Conservation (phyloP, 345 rosid species). For the Isatis tinctoria region DNA sequence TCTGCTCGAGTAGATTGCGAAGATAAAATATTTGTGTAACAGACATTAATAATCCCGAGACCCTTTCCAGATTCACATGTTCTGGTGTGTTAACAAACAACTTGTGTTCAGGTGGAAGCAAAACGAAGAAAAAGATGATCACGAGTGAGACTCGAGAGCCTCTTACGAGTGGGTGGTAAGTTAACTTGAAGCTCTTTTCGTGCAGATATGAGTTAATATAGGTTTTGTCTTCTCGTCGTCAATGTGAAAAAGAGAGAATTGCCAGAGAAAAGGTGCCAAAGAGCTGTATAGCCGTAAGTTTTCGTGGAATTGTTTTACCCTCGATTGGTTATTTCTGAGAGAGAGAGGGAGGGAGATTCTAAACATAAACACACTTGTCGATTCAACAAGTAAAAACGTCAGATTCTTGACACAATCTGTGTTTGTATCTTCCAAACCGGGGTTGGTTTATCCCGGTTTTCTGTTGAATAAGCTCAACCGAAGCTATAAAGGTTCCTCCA, state of each 20-base stretch:
- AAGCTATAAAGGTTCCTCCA: not conserved
- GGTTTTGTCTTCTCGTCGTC: not conserved
- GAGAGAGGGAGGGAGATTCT: not conserved
- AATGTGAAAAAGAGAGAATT: slow-evolving; percentile 11
- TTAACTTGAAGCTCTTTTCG: slow-evolving; percentile 4
- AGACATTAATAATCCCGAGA: not conserved
- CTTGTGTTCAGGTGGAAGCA: slow-evolving; percentile 24
- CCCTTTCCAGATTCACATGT: not conserved
- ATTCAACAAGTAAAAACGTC: not conserved
- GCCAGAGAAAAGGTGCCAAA: not conserved
- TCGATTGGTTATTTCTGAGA: not conserved
- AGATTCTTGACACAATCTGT: not conserved
- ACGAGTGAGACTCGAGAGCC: not conserved
- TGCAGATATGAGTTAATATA: slow-evolving; percentile 1
- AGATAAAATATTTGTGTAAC: not conserved
- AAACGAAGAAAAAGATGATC: slow-evolving; percentile 21
- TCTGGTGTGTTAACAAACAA: not conserved
- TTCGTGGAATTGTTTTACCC: not conserved
- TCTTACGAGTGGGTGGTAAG: not conserved
- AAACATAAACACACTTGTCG: not conserved
- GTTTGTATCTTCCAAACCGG: not conserved
- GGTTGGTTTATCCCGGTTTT: not conserved
- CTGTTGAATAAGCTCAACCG: not conserved
- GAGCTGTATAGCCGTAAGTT: slow-evolving; percentile 17
- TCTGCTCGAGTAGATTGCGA: not conserved